Conservation (phyloP, 192 early-diverging fungal genomes). For the Thamnidium elegans region DNA sequence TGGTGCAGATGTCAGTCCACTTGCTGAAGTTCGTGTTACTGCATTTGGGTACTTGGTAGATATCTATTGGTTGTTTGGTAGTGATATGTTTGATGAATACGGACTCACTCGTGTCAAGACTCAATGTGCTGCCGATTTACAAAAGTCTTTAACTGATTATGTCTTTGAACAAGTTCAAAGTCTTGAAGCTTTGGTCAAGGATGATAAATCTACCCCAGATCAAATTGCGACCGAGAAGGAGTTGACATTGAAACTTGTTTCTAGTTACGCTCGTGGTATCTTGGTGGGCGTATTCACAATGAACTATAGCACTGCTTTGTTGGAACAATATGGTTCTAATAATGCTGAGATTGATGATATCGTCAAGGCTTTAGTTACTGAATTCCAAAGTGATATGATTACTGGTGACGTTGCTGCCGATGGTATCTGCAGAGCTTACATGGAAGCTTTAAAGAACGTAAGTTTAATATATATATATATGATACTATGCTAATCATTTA, state of each 20-base stretch:
- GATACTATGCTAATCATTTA: background rate
- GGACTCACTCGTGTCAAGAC: slow-evolving; percentile 18
- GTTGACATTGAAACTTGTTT: slow-evolving; percentile 36
- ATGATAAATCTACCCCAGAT: slow-evolving; percentile 16
- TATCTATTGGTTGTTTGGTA: slow-evolving; percentile 49
- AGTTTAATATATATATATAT: background rate
- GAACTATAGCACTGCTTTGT: slow-evolving; percentile 22
- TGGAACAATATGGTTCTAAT: slow-evolving; percentile 37
- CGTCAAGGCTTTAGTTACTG: slow-evolving; percentile 39
- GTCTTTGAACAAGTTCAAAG: slow-evolving; percentile 34
- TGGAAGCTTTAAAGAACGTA: slow-evolving; percentile 33
- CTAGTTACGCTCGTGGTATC: slow-evolving; percentile 40
- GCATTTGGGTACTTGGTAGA: slow-evolving; percentile 45
- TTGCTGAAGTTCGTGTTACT: background rate
- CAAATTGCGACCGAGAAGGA: slow-evolving; percentile 15
- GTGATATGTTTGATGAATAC: slow-evolving; percentile 40
- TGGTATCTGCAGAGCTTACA: slow-evolving; percentile 34
- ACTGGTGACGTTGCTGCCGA: slow-evolving; percentile 19
- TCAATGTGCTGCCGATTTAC: slow-evolving; percentile 27
- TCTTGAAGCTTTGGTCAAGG: background rate
- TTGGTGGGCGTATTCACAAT: slow-evolving; percentile 44
- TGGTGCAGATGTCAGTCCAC: background rate
- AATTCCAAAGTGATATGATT: slow-evolving; percentile 35
- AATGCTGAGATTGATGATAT: slow-evolving; percentile 43
- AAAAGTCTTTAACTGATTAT: slow-evolving; percentile 38